Conservation (phyloP, 225 moss, liverwort and hornwort species). For the Marchantia polymorpha region DNA sequence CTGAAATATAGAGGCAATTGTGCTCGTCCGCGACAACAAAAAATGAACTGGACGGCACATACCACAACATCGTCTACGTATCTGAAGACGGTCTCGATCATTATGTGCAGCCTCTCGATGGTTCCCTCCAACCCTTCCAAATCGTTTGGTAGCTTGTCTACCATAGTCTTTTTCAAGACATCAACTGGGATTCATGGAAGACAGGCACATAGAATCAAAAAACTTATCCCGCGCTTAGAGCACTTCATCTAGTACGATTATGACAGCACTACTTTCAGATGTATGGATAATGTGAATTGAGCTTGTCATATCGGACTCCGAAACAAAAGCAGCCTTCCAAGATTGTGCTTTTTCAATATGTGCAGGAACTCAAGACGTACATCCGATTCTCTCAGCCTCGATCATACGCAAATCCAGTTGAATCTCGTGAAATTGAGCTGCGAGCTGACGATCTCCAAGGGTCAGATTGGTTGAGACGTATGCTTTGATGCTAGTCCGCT, state of each 20-base stretch:
- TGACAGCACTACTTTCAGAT: no score
- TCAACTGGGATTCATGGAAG: slow-evolving; percentile 59
- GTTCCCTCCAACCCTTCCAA: slow-evolving; percentile 91
- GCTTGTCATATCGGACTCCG: no score
- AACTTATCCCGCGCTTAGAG: no score
- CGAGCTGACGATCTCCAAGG: slow-evolving; percentile 90
- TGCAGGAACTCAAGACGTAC: slow-evolving; percentile 37
- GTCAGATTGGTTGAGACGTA: slow-evolving; percentile 89
- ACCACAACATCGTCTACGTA: slow-evolving; percentile 98
- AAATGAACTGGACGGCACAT: slow-evolving; percentile 19
- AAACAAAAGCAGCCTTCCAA: no score
- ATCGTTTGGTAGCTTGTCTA: slow-evolving; percentile 94
- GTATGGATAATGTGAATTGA: no score
- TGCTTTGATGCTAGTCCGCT: slow-evolving; percentile 83
- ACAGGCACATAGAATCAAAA: no score
- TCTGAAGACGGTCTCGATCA: slow-evolving; percentile 85
- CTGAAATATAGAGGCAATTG: neutral
- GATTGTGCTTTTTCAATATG: no score
- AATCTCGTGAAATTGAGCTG: slow-evolving; percentile 95
- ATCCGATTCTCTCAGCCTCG: slow-evolving; percentile 98
- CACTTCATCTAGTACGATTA: no score
- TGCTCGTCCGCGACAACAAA: neutral
- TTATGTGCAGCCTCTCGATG: slow-evolving; percentile 71
- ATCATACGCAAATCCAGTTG: slow-evolving; percentile 93
- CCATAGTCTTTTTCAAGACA: slow-evolving; percentile 88